Conservation (phyloP, 768 basidiomycete species). For the Leccinum olivaceopallidum region DNA sequence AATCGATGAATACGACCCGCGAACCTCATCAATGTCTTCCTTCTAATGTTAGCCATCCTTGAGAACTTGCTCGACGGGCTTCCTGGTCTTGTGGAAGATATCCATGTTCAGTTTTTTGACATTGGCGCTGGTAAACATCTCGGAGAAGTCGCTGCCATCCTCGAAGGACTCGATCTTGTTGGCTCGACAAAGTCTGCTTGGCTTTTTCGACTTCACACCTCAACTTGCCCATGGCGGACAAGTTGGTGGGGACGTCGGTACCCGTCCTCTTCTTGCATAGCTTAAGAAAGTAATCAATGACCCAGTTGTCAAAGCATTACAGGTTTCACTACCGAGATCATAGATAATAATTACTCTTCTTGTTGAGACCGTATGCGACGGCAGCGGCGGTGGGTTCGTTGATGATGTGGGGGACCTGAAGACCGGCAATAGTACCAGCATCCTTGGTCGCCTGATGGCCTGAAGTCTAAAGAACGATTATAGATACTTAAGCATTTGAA, state of each 20-base stretch:
- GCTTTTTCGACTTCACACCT: conserved; percentile 94
- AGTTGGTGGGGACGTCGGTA: conserved; percentile 76
- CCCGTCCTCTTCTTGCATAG: conserved; percentile 91
- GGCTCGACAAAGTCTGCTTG: conserved; percentile 87
- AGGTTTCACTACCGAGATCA: conserved; percentile 98
- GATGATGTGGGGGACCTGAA: conserved; percentile 94
- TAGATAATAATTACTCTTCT: conserved; percentile 95
- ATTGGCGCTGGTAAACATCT: conserved; percentile 96
- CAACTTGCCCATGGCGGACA: conserved; percentile 71
- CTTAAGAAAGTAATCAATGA: conserved; percentile 89
- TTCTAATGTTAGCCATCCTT: conserved; percentile 97
- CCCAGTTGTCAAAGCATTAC: conserved; percentile 95
- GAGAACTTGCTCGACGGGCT: conserved; percentile 97
- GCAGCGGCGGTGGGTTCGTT: conserved; percentile 98
- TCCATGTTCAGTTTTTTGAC: conserved; percentile 99
- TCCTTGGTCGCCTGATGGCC: conserved; percentile 90
- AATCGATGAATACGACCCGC: too few species aligned
- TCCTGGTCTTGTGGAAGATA: conserved; percentile 99
- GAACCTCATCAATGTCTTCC: conserved; percentile 42
- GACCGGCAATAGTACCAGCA: conserved; percentile 92
- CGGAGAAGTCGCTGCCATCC: conserved; percentile 94
- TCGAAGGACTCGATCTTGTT: conserved; percentile 59
- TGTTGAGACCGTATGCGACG: conserved; percentile 98
- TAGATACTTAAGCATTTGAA: too few species aligned
- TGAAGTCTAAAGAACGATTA: too few species aligned